Conservation (phyloP, 257 asterid species). For the Solanum ossicruentum region DNA sequence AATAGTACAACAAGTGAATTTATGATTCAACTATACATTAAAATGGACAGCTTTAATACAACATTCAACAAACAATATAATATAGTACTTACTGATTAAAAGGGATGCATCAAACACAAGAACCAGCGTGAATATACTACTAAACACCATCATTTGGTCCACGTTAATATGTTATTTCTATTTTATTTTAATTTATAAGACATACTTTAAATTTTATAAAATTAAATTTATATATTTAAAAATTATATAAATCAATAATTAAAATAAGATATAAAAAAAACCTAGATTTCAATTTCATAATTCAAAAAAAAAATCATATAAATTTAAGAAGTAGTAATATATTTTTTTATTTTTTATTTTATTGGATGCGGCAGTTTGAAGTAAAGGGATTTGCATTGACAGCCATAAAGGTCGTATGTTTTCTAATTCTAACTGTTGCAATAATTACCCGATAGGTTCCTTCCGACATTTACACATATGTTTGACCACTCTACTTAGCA, state of each 20-base stretch:
- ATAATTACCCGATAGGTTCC: neutral
- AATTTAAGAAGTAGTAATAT: too few species aligned
- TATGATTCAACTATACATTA: neutral
- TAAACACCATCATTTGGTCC: neutral
- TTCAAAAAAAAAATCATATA: too few species aligned
- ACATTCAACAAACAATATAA: neutral
- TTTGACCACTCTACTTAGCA: slow-evolving; percentile 3
- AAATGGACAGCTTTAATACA: neutral
- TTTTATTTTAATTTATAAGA: neutral
- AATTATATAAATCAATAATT: too few species aligned
- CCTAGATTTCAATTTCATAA: too few species aligned
- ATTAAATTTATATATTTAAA: too few species aligned
- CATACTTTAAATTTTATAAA: neutral
- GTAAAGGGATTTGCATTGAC: slow-evolving; percentile 1
- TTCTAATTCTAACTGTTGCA: neutral
- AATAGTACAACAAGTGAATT: neutral
- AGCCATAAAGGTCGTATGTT: neutral
- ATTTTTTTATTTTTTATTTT: neutral
- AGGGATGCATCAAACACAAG: neutral
- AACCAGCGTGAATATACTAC: neutral
- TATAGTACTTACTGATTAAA: neutral
- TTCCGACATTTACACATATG: neutral
- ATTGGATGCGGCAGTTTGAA: neutral
- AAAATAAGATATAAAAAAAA: too few species aligned
- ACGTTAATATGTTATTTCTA: neutral